Percentiles rank a stretch among this genome's conserved stretches.
These are phyloP conservation scores for Pseudocercospora fuligena DNA, from an alignment of 2,329 filamentous ascomycete genomes.

Conservation along the genomic window DNA sequence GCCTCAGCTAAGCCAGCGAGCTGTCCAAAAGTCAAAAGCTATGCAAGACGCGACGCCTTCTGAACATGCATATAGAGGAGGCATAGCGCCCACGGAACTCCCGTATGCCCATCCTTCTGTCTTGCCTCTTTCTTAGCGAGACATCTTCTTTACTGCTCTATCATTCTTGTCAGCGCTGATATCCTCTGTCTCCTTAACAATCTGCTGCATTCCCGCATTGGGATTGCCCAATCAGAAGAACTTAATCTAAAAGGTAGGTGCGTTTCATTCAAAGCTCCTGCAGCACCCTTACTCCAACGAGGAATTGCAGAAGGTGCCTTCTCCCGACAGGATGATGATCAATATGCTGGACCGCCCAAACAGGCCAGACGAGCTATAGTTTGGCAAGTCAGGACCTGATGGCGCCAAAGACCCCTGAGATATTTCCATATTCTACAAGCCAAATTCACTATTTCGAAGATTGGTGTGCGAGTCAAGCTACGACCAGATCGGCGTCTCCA, in stretches of 20 bases:
- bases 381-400: neutral
- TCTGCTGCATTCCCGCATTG: too few relatives aligned
- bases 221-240: neutral
- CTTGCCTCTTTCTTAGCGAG: neutral
- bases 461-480: neutral
- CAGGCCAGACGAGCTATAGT: neutral
- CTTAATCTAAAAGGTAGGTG: neutral
- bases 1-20: slow-evolving; percentile 16
- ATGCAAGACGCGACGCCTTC: slow-evolving; percentile 18
- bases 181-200: too few relatives aligned
- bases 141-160: neutral
- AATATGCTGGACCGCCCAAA: neutral
- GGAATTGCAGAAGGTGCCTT: neutral
- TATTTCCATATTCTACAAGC: neutral
- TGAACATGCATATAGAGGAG: neutral
- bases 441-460: neutral
- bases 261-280: neutral
- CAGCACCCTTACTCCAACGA: neutral
- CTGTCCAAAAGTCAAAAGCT: slow-evolving; percentile 16
- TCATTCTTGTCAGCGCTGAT: too few relatives aligned
- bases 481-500: neutral
- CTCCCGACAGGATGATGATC: neutral
- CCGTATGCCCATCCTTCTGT: neutral
- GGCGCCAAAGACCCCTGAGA: neutral
- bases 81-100: neutral